These are phyloP conservation scores for Solanum ossicruentum DNA, from an alignment of 257 asterid genomes.

Conservation along the genomic window DNA sequence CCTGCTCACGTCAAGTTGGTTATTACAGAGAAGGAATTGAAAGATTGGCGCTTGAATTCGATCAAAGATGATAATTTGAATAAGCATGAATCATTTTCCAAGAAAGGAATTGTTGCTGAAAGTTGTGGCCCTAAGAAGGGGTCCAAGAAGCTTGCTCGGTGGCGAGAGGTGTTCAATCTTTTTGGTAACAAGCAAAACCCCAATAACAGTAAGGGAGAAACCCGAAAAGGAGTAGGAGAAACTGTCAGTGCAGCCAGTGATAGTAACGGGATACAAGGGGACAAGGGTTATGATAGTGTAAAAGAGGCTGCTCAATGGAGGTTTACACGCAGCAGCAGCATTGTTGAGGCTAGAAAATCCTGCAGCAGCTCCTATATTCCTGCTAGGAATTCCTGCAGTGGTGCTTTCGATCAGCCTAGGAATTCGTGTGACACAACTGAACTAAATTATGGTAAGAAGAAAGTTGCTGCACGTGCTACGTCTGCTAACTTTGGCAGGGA, in stretches of 20 bases:
- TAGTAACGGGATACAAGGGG: conserved; percentile 17
- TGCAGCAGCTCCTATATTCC: not conserved
- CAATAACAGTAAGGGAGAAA: conserved; percentile 20
- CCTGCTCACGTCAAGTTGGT: conserved; percentile 64
- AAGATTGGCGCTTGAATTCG: conserved; percentile 65
- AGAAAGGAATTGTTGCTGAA: conserved; percentile 16
- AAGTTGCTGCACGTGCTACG: conserved; percentile 30
- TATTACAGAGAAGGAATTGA: conserved; percentile 80
- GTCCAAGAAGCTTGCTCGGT: conserved; percentile 39
- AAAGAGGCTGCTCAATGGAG: conserved; percentile 25
- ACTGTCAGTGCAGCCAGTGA: conserved; percentile 12
- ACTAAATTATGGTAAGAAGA: conserved; percentile 35
- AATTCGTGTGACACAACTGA: conserved; percentile 34
- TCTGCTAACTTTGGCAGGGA: conserved; percentile 24
- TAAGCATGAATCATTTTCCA: conserved; percentile 21
- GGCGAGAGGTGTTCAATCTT: conserved; percentile 59
- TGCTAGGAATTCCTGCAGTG: conserved; percentile 37
- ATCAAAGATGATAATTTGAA: conserved; percentile 24
- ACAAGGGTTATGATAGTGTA: conserved; percentile 14
- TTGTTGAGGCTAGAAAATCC: conserved; percentile 36
- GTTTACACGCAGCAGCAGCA: conserved; percentile 50
- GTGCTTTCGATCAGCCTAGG: conserved; percentile 43
- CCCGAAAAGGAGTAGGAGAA: conserved; percentile 10
- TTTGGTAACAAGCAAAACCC: conserved; percentile 45
- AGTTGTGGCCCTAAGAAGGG: conserved; percentile 10